Percentiles rank a stretch among this genome's conserved stretches.
Conservation (phyloP, 768 basidiomycete species). For the Mycena epipterygia region DNA sequence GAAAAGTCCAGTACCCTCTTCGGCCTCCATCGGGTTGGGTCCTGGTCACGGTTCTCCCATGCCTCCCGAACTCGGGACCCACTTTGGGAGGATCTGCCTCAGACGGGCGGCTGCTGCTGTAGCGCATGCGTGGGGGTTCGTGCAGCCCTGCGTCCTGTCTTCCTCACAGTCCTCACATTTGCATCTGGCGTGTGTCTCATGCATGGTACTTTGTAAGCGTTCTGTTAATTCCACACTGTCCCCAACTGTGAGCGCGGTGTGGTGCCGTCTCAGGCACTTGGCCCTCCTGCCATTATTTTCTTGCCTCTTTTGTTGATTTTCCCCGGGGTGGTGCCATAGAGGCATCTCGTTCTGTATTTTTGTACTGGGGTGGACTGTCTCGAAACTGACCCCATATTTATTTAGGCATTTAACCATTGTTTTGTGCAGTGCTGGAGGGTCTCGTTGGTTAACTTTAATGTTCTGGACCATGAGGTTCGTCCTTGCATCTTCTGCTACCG, state of each 20-base stretch:
- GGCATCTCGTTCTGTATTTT: slow-evolving; percentile 20
- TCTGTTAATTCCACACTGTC: slow-evolving; percentile 2
- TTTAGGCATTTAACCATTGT: background rate
- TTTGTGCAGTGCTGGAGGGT: background rate
- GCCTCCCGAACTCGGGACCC: slow-evolving; percentile 9
- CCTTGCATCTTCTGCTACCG: background rate
- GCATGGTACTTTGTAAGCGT: background rate
- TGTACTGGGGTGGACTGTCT: background rate
- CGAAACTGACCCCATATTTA: slow-evolving; percentile 20
- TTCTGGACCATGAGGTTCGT: background rate
- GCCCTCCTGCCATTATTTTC: slow-evolving; percentile 13
- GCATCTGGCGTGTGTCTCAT: background rate
- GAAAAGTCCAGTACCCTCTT: background rate
- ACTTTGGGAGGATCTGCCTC: background rate
- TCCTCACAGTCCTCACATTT: slow-evolving; percentile 7
- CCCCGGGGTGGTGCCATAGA: slow-evolving; percentile 30
- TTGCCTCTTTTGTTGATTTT: background rate
- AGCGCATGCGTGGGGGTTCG: slow-evolving; percentile 25
- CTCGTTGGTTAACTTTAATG: background rate
- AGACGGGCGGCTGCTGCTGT: background rate
- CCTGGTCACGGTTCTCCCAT: background rate
- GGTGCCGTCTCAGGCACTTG: slow-evolving; percentile 15
- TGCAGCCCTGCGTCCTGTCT: background rate
- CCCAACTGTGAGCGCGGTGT: slow-evolving; percentile 1
- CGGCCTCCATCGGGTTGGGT: too few species aligned